Evolutionary conservation across 805 yeast species (phyloP).

Genomic region (Pichia pseudocactophila): DNA sequence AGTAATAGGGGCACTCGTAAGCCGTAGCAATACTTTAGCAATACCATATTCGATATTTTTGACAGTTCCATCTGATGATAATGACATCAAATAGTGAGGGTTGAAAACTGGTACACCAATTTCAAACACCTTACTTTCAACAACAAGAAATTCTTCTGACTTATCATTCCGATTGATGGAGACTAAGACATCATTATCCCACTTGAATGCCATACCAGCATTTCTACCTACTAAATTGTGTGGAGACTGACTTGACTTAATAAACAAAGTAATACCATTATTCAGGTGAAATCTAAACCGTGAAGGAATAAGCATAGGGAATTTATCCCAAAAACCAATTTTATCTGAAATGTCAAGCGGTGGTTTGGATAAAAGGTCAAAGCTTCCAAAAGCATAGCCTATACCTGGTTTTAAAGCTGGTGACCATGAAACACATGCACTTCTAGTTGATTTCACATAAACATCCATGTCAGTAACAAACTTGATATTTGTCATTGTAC

Average conservation of each 20-base stretch:
- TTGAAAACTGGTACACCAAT: constrained; percentile 48
- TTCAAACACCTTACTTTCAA: constrained; percentile 48
- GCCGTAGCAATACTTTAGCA: constrained; percentile 45
- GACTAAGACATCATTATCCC: constrained; percentile 48
- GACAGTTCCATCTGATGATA: constrained; percentile 9
- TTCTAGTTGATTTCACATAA: constrained; percentile 34
- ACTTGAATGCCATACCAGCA: constrained; percentile 57
- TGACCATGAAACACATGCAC: constrained; percentile 55
- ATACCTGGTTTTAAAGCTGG: constrained; percentile 54
- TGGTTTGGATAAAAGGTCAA: constrained; percentile 61
- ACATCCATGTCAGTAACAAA: constrained; percentile 42
- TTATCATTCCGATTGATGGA: constrained; percentile 42
- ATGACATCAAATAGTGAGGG: constrained; percentile 22
- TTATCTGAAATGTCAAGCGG: constrained; percentile 57
- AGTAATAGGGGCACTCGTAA: constrained; percentile 53
- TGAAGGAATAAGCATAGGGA: constrained; percentile 48
- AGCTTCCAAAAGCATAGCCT: constrained; percentile 51
- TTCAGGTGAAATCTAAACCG: constrained; percentile 36
- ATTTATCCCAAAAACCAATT: constrained; percentile 67
- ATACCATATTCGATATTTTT: constrained; percentile 32
- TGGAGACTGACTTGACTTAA: constrained; percentile 53
- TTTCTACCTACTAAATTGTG: constrained; percentile 47
- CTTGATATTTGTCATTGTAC: constrained; percentile 59
- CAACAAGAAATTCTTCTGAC: constrained; percentile 41
- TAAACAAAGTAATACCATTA: constrained; percentile 50